Conservation (phyloP, 148 eudicot genomes). For the Talinum fruticosum region DNA sequence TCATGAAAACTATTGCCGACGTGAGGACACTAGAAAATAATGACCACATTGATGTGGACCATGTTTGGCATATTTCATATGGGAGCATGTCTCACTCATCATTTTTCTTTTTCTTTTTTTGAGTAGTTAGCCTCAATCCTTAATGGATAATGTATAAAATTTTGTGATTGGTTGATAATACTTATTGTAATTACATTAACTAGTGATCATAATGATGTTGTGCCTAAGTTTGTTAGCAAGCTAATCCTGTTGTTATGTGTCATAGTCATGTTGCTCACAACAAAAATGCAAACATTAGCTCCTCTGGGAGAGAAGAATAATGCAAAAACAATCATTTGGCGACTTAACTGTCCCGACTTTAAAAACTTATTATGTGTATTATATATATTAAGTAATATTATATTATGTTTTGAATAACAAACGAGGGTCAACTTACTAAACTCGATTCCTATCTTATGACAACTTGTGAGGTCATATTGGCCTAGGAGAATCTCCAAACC, state of each 20-base stretch:
- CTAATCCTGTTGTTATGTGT: neutral
- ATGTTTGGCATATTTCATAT: neutral
- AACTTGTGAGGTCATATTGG: no score
- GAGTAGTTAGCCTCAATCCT: neutral
- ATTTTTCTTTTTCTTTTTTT: neutral
- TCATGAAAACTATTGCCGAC: conserved; percentile 9
- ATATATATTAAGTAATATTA: no score
- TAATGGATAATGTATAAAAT: neutral
- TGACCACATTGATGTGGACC: neutral
- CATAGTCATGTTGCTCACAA: neutral
- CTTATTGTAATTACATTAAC: neutral
- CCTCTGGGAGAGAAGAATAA: no score
- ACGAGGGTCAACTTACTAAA: no score
- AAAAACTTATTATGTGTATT: no score
- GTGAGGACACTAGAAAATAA: neutral
- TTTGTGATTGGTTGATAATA: neutral
- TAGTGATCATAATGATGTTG: neutral
- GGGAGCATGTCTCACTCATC: neutral
- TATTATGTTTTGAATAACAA: no score
- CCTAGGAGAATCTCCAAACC: no score
- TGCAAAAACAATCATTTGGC: no score
- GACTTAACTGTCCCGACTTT: no score
- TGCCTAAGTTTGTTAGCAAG: neutral
- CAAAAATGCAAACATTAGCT: neutral
- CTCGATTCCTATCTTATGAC: no score